Evolutionary conservation across 2,329 filamentous ascomycete genomes (phyloP), one percentile per base, ranked within the genome.

Genomic region (Pestalotiopsis sp.): DNA sequence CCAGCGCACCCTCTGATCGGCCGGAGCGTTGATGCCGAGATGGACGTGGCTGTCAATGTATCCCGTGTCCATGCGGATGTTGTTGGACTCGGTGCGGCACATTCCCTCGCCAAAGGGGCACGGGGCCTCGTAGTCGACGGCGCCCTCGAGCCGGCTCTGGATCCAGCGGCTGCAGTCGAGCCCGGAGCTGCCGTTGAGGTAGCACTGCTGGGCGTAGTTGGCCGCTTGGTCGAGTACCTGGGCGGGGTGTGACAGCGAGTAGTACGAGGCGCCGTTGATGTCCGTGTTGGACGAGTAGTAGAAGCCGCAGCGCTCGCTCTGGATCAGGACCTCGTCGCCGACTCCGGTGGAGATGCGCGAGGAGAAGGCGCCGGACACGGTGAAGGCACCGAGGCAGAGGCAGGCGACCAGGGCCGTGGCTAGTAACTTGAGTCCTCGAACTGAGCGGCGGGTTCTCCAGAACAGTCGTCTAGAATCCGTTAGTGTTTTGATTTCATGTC

Each of bases 121-220:
- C 0, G 41, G n/a, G 0, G 72, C 67, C 5, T 58, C 68, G 4
- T 58, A 31, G 25, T 59, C 27, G 20, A 25, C 69, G 6, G 45
- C 20, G 14, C 14, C 45, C 5, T 17, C 14, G 20, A 52, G 45
- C 20, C 63, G 2, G 57, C 39, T 17, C 6, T 12, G 0, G 38
- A 58, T 1, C 67, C 66, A 3, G 68, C 45, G 1, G 70, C 20
- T 2, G 61, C 31, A 7, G 36, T 31, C 20, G 13, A 31, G 72
- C 6, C 69, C 65, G 0, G 59, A 59, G n/a, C 57, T 49, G 0
- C 39, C 23, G 14, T 52, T 25, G 5, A 23, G 11, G 17, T 72
- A 73, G 41, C 71, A 73, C 17, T 72, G 69, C 25, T 71, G 67
- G 0, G 70, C 72, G 36, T 73, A 72, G 6, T 68, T 72, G 4